Conservation (phyloP, 805 yeast species). For the Zygosaccharomyces gambellarensis region DNA sequence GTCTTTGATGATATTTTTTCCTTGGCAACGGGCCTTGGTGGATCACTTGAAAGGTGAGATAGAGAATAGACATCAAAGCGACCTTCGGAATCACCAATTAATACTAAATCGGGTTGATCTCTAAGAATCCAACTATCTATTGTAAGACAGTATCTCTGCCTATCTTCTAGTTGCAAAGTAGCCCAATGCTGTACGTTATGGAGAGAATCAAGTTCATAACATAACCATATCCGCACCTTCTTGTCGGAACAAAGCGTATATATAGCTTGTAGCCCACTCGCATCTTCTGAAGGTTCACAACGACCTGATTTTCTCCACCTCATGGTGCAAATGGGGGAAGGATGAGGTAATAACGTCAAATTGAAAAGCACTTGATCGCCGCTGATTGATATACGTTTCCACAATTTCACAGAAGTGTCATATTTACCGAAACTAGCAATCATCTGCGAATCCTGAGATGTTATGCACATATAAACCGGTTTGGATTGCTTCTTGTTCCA, state of each 20-base stretch:
- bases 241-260: constrained; percentile 63
- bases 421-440: constrained; percentile 59
- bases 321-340: constrained; percentile 48
- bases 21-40: constrained; percentile 50
- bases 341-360: constrained; percentile 62
- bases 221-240: constrained; percentile 62
- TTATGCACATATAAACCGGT: constrained; percentile 52
- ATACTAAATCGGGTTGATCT: constrained; percentile 37
- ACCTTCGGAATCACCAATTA: constrained; percentile 42
- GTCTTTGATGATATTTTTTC: constrained; percentile 34
- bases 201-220: constrained; percentile 54
- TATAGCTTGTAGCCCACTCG: constrained; percentile 39
- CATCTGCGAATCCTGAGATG: constrained; percentile 63
- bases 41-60: constrained; percentile 46
- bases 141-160: constrained; percentile 35
- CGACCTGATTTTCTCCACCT: constrained; percentile 50
- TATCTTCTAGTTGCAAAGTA: constrained; percentile 32
- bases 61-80: constrained; percentile 42
- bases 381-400: constrained; percentile 72
- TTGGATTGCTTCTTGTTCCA: constrained; percentile 50
- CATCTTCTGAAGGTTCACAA: constrained; percentile 31
- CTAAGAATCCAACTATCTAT: constrained; percentile 40
- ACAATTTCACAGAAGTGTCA: constrained; percentile 67
- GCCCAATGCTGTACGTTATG: constrained; percentile 54
- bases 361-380: constrained; percentile 61